phyloP scores from a whole-genome alignment of 208 protist species.

The Angomonas deanei region DNA sequence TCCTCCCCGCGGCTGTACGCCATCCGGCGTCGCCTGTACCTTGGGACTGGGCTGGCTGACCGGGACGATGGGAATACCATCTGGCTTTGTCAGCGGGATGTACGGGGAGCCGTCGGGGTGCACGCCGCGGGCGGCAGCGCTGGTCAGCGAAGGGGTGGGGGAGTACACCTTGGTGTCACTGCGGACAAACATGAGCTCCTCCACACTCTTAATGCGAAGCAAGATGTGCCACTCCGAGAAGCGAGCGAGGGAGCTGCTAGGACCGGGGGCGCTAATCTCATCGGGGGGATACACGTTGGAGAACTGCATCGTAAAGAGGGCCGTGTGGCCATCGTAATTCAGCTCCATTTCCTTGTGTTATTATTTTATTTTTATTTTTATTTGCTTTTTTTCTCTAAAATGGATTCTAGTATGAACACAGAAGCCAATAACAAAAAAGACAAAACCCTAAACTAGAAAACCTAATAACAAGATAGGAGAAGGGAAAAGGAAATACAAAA shows the following conservation, averaged over 20 bases:
- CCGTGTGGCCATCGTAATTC: not conserved
- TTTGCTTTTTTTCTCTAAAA: not conserved
- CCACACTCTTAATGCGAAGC: constrained; percentile 68
- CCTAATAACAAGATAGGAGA: not conserved
- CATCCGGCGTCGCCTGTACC: not conserved
- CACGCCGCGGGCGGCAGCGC: constrained; percentile 45
- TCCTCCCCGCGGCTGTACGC: constrained; percentile 14
- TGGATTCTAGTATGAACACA: no score
- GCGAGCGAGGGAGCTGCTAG: constrained; percentile 33
- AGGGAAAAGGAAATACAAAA: not conserved
- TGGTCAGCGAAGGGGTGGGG: constrained; percentile 51
- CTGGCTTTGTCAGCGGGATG: constrained; percentile 31
- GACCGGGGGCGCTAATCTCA: constrained; percentile 9
- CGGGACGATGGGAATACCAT: constrained; percentile 62
- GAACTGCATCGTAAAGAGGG: not conserved
- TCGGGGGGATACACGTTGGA: constrained; percentile 8
- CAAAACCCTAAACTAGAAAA: not conserved
- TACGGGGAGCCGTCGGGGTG: constrained; percentile 36
- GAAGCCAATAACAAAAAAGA: not conserved
- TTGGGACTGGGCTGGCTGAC: not conserved
- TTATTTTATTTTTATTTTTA: not conserved
- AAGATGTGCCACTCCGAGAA: constrained; percentile 83
- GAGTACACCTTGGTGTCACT: constrained; percentile 76
- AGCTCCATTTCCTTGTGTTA: not conserved
- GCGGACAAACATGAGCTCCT: constrained; percentile 74